Evolutionary conservation across 768 basidiomycete species (phyloP), one percentile per base, ranked within the genome.

Genomic region (Krasilnikovozyma curviuscula): DNA sequence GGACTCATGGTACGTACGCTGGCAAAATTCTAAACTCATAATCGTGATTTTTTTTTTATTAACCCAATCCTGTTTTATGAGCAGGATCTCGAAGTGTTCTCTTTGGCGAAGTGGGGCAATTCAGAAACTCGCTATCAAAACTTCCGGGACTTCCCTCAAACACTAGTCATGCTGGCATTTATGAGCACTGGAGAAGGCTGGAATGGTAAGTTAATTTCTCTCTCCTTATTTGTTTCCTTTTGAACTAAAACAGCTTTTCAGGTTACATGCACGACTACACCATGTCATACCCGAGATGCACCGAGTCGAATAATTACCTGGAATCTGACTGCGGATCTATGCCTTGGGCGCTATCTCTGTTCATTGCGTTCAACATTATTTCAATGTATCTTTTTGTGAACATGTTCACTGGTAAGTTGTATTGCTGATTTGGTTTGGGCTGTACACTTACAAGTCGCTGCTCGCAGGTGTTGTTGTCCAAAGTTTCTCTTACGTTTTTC

Each of bases 141-240:
- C 61, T 95, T 82, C 59, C 73, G 77, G 28, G 75, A 77, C 0
- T 72, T 95, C 64, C 75, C 77, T 5, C 77, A 77, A 34, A 71
- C 89, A 0, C 63, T 95, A 42, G 73, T 95, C 34, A 88, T 93
- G 81, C 66, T 95, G 39, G 75, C 79, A 1, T 85, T 93, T 65
- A 84, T 85, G 74, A 88, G 80, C 52, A 82, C 83, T 28, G 89
- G 88, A 8, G 89, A 95, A 63, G 84, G 78, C 0, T 97, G 91
- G 91, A 95, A 95, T 61, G 77, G n/a, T n/a, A n/a, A n/a, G n/a
- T n/a, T n/a, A n/a, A n/a, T n/a, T n/a, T n/a, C n/a, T n/a, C n/a
- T n/a, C n/a, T n/a, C n/a, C n/a, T n/a, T n/a, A n/a, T n/a, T n/a
- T n/a, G n/a, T n/a, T n/a, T n/a, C n/a, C n/a, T n/a, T n/a, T n/a